Conservation (phyloP, 257 asterid genomes). For the Rhazya stricta region DNA sequence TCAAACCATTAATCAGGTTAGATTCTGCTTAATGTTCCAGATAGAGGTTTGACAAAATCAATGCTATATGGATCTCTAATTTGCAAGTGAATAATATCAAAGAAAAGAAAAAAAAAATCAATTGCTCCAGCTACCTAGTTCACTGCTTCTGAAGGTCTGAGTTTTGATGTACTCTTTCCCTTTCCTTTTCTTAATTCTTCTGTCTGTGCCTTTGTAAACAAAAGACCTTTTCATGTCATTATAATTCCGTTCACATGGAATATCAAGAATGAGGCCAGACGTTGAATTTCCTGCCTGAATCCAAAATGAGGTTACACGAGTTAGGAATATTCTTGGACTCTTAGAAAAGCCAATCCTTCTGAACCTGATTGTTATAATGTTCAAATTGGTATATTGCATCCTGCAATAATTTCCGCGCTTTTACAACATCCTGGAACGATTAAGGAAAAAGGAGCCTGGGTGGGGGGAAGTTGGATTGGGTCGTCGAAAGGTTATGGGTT, state of each 20-base stretch:
- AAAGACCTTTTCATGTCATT: neutral
- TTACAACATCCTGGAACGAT: no score
- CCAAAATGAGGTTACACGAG: neutral
- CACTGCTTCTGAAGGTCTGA: neutral
- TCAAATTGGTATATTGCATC: neutral
- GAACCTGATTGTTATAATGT: neutral
- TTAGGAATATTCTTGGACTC: neutral
- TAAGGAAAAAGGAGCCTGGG: no score
- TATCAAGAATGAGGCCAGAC: neutral
- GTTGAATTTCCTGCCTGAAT: neutral
- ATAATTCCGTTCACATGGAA: neutral
- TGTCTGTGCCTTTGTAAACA: neutral
- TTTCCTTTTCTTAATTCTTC: neutral
- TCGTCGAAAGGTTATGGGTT: neutral
- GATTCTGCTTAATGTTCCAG: neutral
- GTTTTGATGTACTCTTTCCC: neutral
- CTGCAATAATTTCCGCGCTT: neutral
- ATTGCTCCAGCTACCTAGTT: neutral
- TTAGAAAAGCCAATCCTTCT: neutral
- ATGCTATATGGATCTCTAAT: neutral
- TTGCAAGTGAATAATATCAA: neutral
- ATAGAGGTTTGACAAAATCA: neutral
- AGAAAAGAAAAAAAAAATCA: neutral
- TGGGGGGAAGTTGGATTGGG: neutral
- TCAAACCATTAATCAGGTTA: slow-evolving; percentile 91